Percentiles rank a stretch among this genome's conserved stretches.
Evolutionary conservation across 2,329 filamentous ascomycete genomes (phyloP).

Genomic region (Cladophialophora bantiana): DNA sequence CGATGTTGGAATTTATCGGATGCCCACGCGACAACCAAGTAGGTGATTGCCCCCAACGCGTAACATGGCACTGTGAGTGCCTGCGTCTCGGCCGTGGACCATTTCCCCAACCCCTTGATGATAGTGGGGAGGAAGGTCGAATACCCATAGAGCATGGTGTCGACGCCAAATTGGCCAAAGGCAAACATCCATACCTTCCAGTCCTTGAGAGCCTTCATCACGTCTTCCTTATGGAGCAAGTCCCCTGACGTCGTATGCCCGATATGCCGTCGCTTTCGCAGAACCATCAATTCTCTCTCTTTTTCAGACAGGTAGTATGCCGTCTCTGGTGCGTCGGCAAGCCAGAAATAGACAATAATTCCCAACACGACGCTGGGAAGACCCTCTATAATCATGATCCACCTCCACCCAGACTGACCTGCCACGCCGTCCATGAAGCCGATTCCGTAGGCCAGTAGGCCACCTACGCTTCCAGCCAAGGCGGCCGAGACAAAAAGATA

Average conservation of each 20-base stretch:
- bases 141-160: conserved; percentile 80
- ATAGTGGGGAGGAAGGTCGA: conserved; percentile 82
- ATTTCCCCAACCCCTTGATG: conserved; percentile 71
- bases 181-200: conserved; percentile 79
- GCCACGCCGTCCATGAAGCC: conserved; percentile 60
- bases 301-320: conserved; percentile 52
- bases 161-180: conserved; percentile 72
- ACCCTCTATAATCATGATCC: conserved; percentile 63
- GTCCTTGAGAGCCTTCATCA: conserved; percentile 71
- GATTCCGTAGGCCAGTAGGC: conserved; percentile 60
- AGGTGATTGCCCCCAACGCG: conserved; percentile 72
- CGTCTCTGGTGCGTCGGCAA: conserved; percentile 55
- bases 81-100: conserved; percentile 71
- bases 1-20: conserved; percentile 73
- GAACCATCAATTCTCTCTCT: conserved; percentile 62
- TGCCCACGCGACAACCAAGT: conserved; percentile 69
- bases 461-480: conserved; percentile 61
- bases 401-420: conserved; percentile 57
- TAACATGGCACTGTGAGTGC: conserved; percentile 82
- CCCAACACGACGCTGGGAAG: conserved; percentile 55
- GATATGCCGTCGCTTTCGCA: conserved; percentile 59
- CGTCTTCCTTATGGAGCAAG: conserved; percentile 67
- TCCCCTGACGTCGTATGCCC: conserved; percentile 58
- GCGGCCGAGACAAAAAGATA: conserved; percentile 56
- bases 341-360: conserved; percentile 52